Evolutionary conservation across 768 basidiomycete species (phyloP), one percentile per base, ranked within the genome.

Genomic region (Candolleomyces eurysporus): DNA sequence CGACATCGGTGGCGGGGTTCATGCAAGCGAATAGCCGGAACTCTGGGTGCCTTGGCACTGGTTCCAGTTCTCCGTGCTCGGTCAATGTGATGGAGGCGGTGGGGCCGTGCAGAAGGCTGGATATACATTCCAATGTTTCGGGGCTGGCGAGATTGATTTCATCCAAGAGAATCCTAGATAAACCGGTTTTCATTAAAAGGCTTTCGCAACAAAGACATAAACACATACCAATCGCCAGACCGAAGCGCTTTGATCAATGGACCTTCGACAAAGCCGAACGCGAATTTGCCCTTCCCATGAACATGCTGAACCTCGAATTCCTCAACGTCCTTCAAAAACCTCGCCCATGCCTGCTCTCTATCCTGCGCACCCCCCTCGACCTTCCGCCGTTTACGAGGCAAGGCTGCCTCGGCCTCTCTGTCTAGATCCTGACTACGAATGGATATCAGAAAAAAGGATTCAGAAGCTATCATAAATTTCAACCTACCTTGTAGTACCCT

Each of bases 1-100:
- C 97, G 14, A 98, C 91, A 67, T 99, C 97, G 4, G 96, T 99
- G 0, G 97, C 97, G 5, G 97, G 97, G 70, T 99, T 99, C 97
- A 99, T 99, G 72, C 97, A 99, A 4, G 95, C 95, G 68, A 98
- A 98, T 5, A 98, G 81, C 19, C 96, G 91, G 78, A 99, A 99
- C 67, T 96, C 90, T 17, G 94, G 87, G 72, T 99, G 97, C 0
- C 97, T 90, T 53, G 89, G 88, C 31, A 98, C 82, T 1, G 92
- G 90, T 66, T 95, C 92, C 58, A 98, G 75, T 10, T 93, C 90
- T 0, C 96, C 96, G 71, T 95, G 87, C 70, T 98, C 97, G 0
- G 94, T 94, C 60, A 99, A 78, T 0, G 94, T 92, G 65, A 99
- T 89, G 0, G 96, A 98, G 0, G 93, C 86, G 8, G 84, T 86